Base-by-base conservation (phyloP, 306 rosid genomes). In the Neltuma alba region DNA sequence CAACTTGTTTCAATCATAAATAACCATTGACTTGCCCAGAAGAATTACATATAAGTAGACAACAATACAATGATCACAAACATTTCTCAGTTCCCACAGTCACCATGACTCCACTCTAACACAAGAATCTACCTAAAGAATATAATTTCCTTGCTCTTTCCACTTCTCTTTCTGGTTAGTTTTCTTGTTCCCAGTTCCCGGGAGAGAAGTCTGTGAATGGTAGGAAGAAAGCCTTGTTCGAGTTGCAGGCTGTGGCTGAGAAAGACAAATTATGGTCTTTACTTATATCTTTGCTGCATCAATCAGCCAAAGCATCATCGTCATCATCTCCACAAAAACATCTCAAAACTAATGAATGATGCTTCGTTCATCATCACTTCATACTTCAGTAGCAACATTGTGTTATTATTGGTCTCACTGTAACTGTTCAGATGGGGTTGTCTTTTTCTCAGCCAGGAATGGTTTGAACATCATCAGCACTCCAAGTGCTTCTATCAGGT, bases 381-480 rank as follows among this genome's bases (percentile, higher is more conserved):
- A 55, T 31, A 15, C 31, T 23, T 55, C 15, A n/a, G 60, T 2
- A 10, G 14, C 41, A 75, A 71, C 60, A 77, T 45, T 14, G 16
- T 47, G 21, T 37, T 57, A 42, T 34, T 6, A 79, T 18, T 70
- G 50, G 5, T 15, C 57, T 86, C 47, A 86, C 0, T 77, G 74
- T 57, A 75, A 55, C 54, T 71, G 67, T 42, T 58, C 25, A 11
- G 50, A 70, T n/a, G 47, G 23, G 40, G 41, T 30, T 52, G 47
- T 69, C 79, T 74, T 64, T 72, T 40, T 77, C 66, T 76, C 81
- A 18, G 27, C 42, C 21, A 87, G 78, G 80, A 87, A 87, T 50
- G 88, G 88, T 52, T 79, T 87, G 84, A 81, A 87, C 82, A 81
- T 7, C 88, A 87, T 45, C 36, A 81, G 6, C 48, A 84, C 10